Evolutionary conservation across 148 eudicot species (phyloP).

Genomic region (Silene conica): DNA sequence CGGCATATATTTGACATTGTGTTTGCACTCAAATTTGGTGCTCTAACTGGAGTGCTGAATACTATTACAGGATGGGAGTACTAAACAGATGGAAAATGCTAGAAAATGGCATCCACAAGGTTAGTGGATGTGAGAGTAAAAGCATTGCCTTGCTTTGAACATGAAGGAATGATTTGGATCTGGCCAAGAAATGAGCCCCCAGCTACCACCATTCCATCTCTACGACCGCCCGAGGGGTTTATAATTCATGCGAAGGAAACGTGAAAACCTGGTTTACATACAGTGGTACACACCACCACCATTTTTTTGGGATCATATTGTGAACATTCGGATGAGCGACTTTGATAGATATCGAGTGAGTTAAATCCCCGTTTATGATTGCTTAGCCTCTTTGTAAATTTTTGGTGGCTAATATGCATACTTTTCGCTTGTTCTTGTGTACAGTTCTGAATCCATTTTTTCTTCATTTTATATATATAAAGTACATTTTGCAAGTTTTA

Average conservation of each 20-base stretch:
- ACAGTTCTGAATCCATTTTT: slow-evolving; percentile 15
- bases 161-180: slow-evolving; percentile 95
- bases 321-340: neutral
- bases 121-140: slow-evolving; percentile 64
- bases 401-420: neutral
- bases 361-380: neutral
- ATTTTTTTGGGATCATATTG: slow-evolving; percentile 7
- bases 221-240: slow-evolving; percentile 80
- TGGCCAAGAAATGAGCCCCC: slow-evolving; percentile 97
- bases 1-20: too few relatives aligned
- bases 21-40: too few relatives aligned
- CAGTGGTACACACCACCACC: neutral
- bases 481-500: neutral
- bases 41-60: slow-evolving; percentile 9
- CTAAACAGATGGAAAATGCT: slow-evolving; percentile 92
- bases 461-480: neutral
- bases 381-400: neutral
- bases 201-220: slow-evolving; percentile 62
- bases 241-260: slow-evolving; percentile 80
- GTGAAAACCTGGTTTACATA: neutral
- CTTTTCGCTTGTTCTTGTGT: slow-evolving; percentile 7
- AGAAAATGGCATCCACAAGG: slow-evolving; percentile 94
- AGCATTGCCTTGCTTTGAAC: slow-evolving; percentile 85
- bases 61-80: slow-evolving; percentile 79
- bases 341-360: slow-evolving; percentile 16